Evolutionary conservation across 768 basidiomycete species (phyloP).

Genomic region (Lentinula sp.): DNA sequence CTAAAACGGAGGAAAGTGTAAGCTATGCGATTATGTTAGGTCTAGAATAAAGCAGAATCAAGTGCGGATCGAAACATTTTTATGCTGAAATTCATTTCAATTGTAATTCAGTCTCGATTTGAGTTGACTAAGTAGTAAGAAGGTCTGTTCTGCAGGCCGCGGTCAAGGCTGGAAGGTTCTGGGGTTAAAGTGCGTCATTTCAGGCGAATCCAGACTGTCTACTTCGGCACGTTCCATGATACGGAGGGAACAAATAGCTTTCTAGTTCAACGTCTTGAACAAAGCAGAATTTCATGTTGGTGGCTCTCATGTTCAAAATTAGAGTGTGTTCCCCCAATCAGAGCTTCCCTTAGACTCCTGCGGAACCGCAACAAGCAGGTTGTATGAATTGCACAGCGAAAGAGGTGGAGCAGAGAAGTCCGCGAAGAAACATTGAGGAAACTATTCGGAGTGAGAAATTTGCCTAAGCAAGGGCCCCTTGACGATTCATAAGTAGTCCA

Average conservation of each 20-base stretch:
- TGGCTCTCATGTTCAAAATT: not conserved
- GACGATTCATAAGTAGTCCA: not conserved
- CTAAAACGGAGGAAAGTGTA: too few relatives aligned
- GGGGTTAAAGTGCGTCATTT: not conserved
- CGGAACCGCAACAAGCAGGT: not conserved
- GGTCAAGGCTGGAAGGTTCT: not conserved
- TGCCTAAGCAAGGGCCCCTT: not conserved
- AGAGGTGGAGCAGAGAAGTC: not conserved
- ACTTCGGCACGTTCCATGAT: too few relatives aligned
- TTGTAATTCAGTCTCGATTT: too few relatives aligned
- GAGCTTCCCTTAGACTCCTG: not conserved
- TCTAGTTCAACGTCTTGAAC: not conserved
- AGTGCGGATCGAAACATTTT: too few relatives aligned
- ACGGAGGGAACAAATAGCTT: too few relatives aligned
- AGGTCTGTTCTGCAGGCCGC: not conserved
- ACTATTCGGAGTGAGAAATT: not conserved
- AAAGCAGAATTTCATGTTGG: not conserved
- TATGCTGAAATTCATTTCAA: too few relatives aligned
- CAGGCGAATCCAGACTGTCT: too few relatives aligned
- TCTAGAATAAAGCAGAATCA: too few relatives aligned
- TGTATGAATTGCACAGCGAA: not conserved
- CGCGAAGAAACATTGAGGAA: not conserved
- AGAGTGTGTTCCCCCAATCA: not conserved
- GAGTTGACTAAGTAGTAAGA: not conserved
- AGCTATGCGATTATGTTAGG: too few relatives aligned